Conservation (phyloP, 139 green algal genomes). For the Marvania coccoides region DNA sequence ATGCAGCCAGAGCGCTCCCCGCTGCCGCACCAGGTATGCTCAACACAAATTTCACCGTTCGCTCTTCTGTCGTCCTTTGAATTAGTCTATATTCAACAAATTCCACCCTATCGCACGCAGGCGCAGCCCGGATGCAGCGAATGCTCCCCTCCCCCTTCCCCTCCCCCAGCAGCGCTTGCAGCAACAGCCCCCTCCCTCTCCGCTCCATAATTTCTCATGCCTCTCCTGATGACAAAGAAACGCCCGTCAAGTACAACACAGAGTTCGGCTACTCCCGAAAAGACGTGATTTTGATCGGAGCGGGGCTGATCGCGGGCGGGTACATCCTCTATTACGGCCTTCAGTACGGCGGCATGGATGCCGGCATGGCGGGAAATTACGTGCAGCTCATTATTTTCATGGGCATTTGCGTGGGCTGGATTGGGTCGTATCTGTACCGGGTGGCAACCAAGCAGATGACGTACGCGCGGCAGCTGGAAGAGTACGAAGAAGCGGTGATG, state of each 20-base stretch:
- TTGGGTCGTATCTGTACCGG: slow-evolving; percentile 84
- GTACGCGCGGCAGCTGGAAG: slow-evolving; percentile 94
- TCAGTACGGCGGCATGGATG: slow-evolving; percentile 67
- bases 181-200: too few species aligned
- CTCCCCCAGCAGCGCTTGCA: too few species aligned
- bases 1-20: too few species aligned
- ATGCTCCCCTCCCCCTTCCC: too few species aligned
- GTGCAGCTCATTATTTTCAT: slow-evolving; percentile 83
- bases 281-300: slow-evolving; percentile 81
- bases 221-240: background rate
- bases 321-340: slow-evolving; percentile 83
- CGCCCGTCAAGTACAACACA: slow-evolving; percentile 29
- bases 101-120: too few species aligned
- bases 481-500: slow-evolving; percentile 99
- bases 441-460: slow-evolving; percentile 99
- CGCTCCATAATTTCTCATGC: too few species aligned
- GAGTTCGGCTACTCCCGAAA: slow-evolving; percentile 91
- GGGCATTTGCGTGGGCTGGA: slow-evolving; percentile 76
- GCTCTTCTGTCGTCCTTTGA: too few species aligned
- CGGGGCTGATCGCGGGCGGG: slow-evolving; percentile 61
- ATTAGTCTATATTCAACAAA: too few species aligned
- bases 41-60: too few species aligned
- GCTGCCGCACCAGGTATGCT: too few species aligned
- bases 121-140: too few species aligned
- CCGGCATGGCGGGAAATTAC: slow-evolving; percentile 72